Conservation (phyloP, 1,139 yeast genomes). For the Magnusiomyces paraingens region DNA sequence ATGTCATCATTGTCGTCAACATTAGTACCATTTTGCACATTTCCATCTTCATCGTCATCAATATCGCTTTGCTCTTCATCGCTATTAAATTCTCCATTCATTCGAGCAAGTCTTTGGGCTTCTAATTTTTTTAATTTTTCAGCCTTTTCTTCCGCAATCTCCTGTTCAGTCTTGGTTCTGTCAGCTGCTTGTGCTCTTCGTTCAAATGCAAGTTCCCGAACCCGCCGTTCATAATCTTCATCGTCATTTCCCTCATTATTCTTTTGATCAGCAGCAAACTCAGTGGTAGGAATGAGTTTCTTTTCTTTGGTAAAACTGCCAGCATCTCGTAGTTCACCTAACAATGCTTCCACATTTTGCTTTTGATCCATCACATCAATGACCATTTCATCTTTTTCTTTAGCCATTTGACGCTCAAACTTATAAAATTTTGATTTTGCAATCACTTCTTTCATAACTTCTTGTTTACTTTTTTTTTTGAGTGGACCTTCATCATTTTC, state of each 20-base stretch:
- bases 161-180: slow-evolving; percentile 89
- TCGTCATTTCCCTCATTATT: slow-evolving; percentile 40
- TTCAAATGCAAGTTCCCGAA: slow-evolving; percentile 75
- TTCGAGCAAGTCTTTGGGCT: slow-evolving; percentile 69
- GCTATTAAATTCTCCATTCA: slow-evolving; percentile 61
- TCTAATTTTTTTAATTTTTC: slow-evolving; percentile 66
- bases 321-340: slow-evolving; percentile 48
- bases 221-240: slow-evolving; percentile 61
- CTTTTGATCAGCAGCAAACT: slow-evolving; percentile 7
- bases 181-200: slow-evolving; percentile 94
- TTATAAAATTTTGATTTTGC: slow-evolving; percentile 91
- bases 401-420: slow-evolving; percentile 76
- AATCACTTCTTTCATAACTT: slow-evolving; percentile 93
- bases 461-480: slow-evolving; percentile 80
- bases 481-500: slow-evolving; percentile 36
- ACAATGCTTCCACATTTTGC: slow-evolving; percentile 65
- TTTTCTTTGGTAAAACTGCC: slow-evolving; percentile 20
- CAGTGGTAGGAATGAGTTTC: slow-evolving; percentile 21
- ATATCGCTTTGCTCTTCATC: slow-evolving; percentile 41
- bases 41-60: slow-evolving; percentile 27
- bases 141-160: slow-evolving; percentile 59
- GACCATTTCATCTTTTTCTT: slow-evolving; percentile 60
- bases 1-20: slow-evolving; percentile 22
- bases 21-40: slow-evolving; percentile 19
- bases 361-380: slow-evolving; percentile 78